phyloP scores from a whole-genome alignment of 371 early-diverging fungal genomes.

The Rhizopus delemar region DNA sequence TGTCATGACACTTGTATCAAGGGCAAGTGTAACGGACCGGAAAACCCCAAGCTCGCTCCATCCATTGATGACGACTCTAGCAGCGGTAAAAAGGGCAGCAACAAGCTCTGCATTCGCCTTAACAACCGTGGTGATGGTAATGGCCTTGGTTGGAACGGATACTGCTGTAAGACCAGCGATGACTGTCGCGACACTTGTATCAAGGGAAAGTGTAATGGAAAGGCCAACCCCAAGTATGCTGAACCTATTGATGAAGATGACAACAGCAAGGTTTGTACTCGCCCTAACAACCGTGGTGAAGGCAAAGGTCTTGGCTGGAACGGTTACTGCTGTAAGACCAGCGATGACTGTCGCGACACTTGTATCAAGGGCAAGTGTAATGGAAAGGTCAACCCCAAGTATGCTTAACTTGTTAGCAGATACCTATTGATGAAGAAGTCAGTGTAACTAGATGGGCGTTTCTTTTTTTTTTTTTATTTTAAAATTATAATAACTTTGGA shows the following conservation, averaged over 20 bases:
- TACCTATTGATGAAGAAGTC: no score
- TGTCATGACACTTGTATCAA: no score
- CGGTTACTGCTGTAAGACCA: background rate
- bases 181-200: conserved; percentile 4
- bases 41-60: no score
- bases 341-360: conserved; percentile 4
- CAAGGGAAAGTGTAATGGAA: background rate
- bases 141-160: background rate
- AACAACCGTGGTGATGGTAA: background rate
- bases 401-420: no score
- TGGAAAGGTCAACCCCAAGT: background rate
- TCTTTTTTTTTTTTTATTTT: no score
- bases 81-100: no score
- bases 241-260: background rate
- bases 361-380: background rate
- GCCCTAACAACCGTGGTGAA: background rate
- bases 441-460: no score
- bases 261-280: background rate
- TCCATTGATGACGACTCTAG: no score
- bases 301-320: background rate
- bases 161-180: conserved; percentile 1
- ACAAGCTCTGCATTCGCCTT: background rate
- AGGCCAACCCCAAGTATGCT: conserved; percentile 1
- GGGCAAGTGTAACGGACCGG: no score
- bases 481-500: no score